Evolutionary conservation across 139 green algal species (phyloP), one percentile per base, ranked within the genome.

Genomic region (Yamagishiella unicocca): DNA sequence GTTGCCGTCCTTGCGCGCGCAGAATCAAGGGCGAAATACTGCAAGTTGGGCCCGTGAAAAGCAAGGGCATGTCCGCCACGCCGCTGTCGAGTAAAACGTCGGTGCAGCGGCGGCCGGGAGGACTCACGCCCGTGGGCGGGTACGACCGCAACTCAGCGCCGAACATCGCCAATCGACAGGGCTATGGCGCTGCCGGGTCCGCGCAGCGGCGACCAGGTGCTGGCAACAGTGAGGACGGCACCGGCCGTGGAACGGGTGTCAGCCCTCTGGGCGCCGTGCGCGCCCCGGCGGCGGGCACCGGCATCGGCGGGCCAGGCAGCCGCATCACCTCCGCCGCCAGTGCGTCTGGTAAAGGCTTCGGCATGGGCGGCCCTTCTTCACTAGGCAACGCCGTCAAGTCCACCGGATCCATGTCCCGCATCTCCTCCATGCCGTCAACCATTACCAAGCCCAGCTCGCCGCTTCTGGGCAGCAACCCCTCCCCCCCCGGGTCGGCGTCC

Each of bases 1-100:
- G n/a, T n/a, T n/a, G n/a, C n/a, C n/a, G 67, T n/a, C 64, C 12
- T 9, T 24, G 43, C 50, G 29, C 31, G 21, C 29, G 42, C 40
- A 85, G 79, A 61, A 46, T 85, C 79, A 85, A 85, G 42, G 40
- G n/a, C 19, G 79, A 85, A 43, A 75, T 85, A 29, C 14, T 75
- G 38, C 79, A 75, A 42, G 79, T 85, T 2, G 40, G 37, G 1
- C 42, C 61, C 42, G 33, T 46, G 33, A 85, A 85, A 61, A 29
- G 22, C 53, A 67, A 67, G 24, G 29, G 29, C n/a, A 40, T n/a
- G 55, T 37, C 17, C 50, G 55, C 37, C 25, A 24, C 35, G 40
- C 24, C 58, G 38, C 72, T 70, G 4, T 37, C 40, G 8, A 42
- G 79, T n/a, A 75, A 75, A 42, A 27, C 25, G 9, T 53, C 33